Base-by-base conservation (phyloP, 129 eudicot genomes). In the Heracleum sosnowskyi region DNA sequence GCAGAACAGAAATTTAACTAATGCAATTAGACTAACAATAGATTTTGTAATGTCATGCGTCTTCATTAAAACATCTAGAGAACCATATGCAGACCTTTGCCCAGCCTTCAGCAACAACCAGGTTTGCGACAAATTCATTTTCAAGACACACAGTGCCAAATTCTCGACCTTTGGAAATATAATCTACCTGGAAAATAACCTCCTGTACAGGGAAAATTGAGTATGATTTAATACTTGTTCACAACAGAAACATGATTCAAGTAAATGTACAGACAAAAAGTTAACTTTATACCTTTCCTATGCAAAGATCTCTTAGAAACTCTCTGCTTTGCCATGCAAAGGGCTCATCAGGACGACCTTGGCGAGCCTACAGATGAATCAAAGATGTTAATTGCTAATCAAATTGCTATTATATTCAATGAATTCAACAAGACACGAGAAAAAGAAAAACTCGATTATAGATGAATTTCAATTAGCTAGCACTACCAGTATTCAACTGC, bases 301-400 rank as follows among this genome's bases (percentile, higher is more conserved):
- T 86, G 51, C 96, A 90, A 42, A 91, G 85, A 83, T 95, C 88
- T 85, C 98, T 83, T 75, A 95, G 81, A 82, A 22, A 95, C 77
- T 95, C 96, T 74, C 97, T 87, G 87, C 98, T 91, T 26, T 90
- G 88, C 97, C 98, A 95, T 83, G 98, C 98, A 88, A 88, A 95
- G 31, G 97, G 96, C 82, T 95, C 98, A 81, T 95, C 98, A 11
- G 82, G 42, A 51, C 94, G 91, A 79, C 88, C 92, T 84, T 97
- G 83, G 51, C 97, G 98, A 22, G 98, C 97, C 97, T 95, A 83
- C 40, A 75, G 29, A 49, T 24, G 26, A 70, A 33, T n/a, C 75
- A 51, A 24, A 26, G 46, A 75, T 64, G 12, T 16, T 11, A 11
- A 39, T 39, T 0, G 42, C 9, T 39, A 39, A 39, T 39, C 42